phyloP scores from a whole-genome alignment of 352 stramenopile genomes.

The Phytopythium helicoides region DNA sequence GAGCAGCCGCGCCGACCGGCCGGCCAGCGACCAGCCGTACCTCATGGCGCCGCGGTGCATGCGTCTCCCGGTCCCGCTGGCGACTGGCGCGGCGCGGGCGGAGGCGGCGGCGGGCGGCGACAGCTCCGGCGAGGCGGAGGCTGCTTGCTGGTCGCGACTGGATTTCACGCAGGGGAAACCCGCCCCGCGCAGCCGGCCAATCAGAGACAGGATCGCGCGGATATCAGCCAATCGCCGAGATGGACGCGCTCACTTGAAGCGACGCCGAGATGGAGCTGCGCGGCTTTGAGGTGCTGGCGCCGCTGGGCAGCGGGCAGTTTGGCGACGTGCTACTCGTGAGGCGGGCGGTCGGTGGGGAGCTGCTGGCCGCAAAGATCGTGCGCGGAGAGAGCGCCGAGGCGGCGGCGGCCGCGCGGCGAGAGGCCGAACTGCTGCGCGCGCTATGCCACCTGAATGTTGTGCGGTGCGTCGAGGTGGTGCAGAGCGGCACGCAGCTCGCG shows the following conservation, averaged over 20 bases:
- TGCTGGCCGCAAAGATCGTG: conserved; percentile 57
- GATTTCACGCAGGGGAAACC: no score
- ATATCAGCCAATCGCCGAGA: no score
- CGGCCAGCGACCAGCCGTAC: conserved; percentile 1
- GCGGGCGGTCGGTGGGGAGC: conserved; percentile 20
- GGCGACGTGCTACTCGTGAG: conserved; percentile 53
- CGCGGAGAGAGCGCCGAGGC: conserved; percentile 3
- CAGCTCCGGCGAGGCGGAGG: no score
- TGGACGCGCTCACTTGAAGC: neutral
- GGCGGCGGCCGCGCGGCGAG: conserved; percentile 13
- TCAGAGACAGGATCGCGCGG: no score
- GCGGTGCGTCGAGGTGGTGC: conserved; percentile 48
- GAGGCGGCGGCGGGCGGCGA: no score
- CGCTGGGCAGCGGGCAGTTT: conserved; percentile 59
- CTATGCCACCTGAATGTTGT: conserved; percentile 69
- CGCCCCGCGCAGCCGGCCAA: no score
- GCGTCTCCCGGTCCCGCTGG: no score
- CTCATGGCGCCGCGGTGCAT: conserved; percentile 7
- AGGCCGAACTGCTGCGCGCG: conserved; percentile 46
- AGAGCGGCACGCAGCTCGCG: conserved; percentile 19
- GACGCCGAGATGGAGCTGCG: conserved; percentile 13
- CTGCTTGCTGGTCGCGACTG: no score
- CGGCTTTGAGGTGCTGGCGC: conserved; percentile 42
- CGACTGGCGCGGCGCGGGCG: no score
- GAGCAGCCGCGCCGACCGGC: neutral